Conservation (phyloP, 129 eudicot species). For the Escallonia herrerae region DNA sequence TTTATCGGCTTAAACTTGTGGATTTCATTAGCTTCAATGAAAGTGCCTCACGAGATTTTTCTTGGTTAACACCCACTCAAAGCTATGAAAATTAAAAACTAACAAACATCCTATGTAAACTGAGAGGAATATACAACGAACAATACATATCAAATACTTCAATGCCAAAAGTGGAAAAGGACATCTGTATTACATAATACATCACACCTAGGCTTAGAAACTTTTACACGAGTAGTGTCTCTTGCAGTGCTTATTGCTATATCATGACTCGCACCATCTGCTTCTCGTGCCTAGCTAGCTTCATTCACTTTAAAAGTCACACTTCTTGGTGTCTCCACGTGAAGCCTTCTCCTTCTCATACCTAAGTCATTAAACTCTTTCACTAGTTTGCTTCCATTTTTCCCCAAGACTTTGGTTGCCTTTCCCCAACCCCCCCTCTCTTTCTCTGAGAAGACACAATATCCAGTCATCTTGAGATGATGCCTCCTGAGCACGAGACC, state of each 20-base stretch:
- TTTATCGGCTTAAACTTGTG: too few relatives aligned
- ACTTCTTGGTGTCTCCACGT: conserved; percentile 21
- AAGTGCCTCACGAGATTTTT: too few relatives aligned
- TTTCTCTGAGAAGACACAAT: too few relatives aligned
- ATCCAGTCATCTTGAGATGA: conserved; percentile 15
- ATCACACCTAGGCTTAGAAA: conserved; percentile 5
- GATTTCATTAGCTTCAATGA: too few relatives aligned
- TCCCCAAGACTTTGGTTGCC: background rate
- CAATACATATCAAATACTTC: background rate
- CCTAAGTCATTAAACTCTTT: background rate
- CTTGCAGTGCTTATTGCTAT: conserved; percentile 4
- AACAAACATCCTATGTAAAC: background rate
- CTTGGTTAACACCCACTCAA: background rate
- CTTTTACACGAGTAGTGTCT: too few relatives aligned
- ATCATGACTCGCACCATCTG: conserved; percentile 17
- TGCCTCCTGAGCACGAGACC: conserved; percentile 37
- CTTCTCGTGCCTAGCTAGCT: conserved; percentile 26
- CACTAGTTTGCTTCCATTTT: background rate
- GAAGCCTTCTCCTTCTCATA: conserved; percentile 14
- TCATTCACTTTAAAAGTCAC: conserved; percentile 12
- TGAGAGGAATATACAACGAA: background rate
- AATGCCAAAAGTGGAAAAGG: conserved; percentile 8
- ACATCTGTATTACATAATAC: conserved; percentile 1
- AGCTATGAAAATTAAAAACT: background rate
- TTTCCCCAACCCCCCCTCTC: too few relatives aligned